A percentile compares a stretch with the other conserved stretches of the same genome.
phyloP scores from a whole-genome alignment of 139 green algal genomes.

The Tetradesmus lagerheimii region DNA sequence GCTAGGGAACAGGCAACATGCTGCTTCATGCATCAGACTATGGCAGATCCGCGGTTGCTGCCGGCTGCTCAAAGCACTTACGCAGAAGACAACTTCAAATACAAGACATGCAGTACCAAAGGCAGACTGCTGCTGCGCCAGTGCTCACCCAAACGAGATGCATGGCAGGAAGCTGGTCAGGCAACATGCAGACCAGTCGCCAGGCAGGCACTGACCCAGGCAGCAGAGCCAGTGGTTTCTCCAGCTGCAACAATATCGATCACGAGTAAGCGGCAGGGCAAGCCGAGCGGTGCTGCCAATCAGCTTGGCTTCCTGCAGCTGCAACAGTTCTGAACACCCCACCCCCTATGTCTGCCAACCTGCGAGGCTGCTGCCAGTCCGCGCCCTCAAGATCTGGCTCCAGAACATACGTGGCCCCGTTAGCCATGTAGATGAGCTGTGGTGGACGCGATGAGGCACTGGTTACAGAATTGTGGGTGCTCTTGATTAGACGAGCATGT shows the following conservation, averaged over 20 bases:
- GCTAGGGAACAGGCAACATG: too few relatives aligned
- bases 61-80: neutral
- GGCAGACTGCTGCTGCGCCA: neutral
- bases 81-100: too few relatives aligned
- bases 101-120: too few relatives aligned
- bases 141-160: neutral
- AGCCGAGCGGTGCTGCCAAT: neutral
- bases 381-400: neutral
- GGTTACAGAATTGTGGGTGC: neutral
- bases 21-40: too few relatives aligned
- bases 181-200: neutral
- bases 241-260: neutral
- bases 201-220: neutral
- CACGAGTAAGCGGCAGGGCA: neutral
- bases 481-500: too few relatives aligned
- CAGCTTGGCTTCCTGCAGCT: neutral
- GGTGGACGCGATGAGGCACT: too few relatives aligned
- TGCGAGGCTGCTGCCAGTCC: neutral
- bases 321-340: neutral
- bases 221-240: neutral
- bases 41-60: too few relatives aligned
- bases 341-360: neutral
- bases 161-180: neutral
- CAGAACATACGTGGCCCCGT: neutral
- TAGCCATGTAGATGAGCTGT: neutral